Evolutionary conservation across 768 basidiomycete species (phyloP).

Genomic region (Calocybe gangraenosa): DNA sequence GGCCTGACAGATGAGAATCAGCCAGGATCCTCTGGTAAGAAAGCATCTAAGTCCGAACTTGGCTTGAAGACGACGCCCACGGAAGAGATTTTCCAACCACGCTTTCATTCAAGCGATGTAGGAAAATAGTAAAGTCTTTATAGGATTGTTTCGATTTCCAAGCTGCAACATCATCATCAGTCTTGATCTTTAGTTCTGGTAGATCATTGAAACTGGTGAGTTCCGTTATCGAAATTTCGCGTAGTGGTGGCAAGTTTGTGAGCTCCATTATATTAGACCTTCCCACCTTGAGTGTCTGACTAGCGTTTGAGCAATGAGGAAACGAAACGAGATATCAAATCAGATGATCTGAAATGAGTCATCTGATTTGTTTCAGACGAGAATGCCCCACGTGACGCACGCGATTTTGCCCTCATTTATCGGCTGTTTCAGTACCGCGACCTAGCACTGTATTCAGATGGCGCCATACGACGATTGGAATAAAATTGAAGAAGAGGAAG

Average conservation of each 20-base stretch:
- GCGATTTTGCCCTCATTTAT: constrained; percentile 5
- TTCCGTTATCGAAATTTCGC: constrained; percentile 23
- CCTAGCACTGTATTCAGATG: constrained; percentile 27
- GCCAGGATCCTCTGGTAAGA: not conserved
- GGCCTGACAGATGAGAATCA: constrained; percentile 30
- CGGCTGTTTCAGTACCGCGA: not conserved
- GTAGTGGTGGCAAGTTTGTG: constrained; percentile 18
- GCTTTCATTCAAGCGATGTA: constrained; percentile 71
- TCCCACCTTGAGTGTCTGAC: not conserved
- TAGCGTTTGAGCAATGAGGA: not conserved
- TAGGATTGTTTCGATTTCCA: constrained; percentile 77
- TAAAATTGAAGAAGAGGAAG: constrained; percentile 73
- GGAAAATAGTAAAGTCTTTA: constrained; percentile 68
- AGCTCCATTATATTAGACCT: not conserved
- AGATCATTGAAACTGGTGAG: constrained; percentile 7
- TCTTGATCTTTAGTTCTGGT: constrained; percentile 57
- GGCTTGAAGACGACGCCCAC: constrained; percentile 27
- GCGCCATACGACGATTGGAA: constrained; percentile 80
- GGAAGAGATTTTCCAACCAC: constrained; percentile 66
- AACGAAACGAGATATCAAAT: constrained; percentile 1
- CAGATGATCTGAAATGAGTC: too few relatives aligned
- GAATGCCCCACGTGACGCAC: constrained; percentile 13
- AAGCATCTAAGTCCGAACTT: constrained; percentile 23
- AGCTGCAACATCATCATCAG: constrained; percentile 66
- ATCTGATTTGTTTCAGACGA: constrained; percentile 28